Base-by-base conservation (phyloP, 352 stramenopile species). In the Phytophthora palmivora region DNA sequence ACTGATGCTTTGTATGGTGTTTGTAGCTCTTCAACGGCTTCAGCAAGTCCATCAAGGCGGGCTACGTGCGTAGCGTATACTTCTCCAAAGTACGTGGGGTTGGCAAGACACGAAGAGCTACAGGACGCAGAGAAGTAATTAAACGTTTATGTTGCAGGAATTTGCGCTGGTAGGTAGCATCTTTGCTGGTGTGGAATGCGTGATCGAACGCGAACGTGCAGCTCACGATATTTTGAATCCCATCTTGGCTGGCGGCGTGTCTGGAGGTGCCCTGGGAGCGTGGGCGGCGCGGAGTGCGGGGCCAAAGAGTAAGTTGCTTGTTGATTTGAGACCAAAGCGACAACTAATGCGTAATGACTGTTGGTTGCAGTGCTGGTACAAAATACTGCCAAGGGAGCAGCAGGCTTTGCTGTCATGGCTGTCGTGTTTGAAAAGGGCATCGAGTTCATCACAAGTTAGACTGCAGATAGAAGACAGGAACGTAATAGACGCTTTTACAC, bases 371-470 rank as follows among this genome's bases (percentile, higher is more conserved):
- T 90, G 59, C 43, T 93, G 41, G 50, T 82, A 43, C 73, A 72
- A 56, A 88, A 94, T 57, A 92, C 83, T 26, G 72, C 49, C 36
- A 96, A 96, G 55, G 84, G 88, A 12, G 86, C 84, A 2, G 82
- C 79, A 7, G 82, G 84, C 33, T 96, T 96, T 56, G 84, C 86
- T 3, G 78, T 76, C 45, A 92, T 96, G 80, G 86, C 84, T 24
- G 86, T 94, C 18, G 82, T 94, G 21, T 94, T 96, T 70, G 88
- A 96, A 49, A 94, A 91, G 59, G 81, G 74, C 26, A 84, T 91
- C 26, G 85, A 94, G 63, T 65, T 84, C 49, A 70, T 92, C 10
- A 80, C 67, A 4, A 67, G 62, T 32, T 72, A 61, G 66, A 69
- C 43, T 58, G 24, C 46, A 56, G 45, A 34, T 53, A 51, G 62